Evolutionary conservation across 306 rosid species (phyloP).

Genomic region (Clitoria ternatea): DNA sequence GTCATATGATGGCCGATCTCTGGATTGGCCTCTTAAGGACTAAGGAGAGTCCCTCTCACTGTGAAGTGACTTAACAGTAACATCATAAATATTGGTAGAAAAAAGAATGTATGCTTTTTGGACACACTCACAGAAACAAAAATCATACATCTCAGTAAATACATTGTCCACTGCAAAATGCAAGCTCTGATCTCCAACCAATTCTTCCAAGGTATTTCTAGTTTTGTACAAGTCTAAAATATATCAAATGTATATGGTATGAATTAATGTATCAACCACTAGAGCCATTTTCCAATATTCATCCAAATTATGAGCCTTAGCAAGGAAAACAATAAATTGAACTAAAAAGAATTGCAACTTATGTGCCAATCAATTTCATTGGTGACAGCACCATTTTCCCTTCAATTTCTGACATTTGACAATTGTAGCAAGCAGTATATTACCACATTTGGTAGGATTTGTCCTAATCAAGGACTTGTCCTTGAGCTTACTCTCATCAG

Average conservation of each 20-base stretch:
- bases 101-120: not conserved
- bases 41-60: not conserved
- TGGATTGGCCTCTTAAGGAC: not conserved
- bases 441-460: not conserved
- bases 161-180: not conserved
- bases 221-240: not conserved
- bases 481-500: not conserved
- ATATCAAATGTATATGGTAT: not conserved
- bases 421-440: not conserved
- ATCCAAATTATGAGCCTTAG: not conserved
- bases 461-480: not conserved
- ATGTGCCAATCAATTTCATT: not conserved
- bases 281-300: not conserved
- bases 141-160: not conserved
- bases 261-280: conserved; percentile 4
- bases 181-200: not conserved
- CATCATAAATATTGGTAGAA: not conserved
- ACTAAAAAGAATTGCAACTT: not conserved
- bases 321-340: not conserved
- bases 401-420: not conserved
- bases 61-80: not conserved
- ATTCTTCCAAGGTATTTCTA: not conserved
- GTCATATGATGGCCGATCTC: not conserved
- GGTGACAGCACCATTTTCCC: not conserved
- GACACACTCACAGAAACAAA: not conserved